Evolutionary conservation across 2,329 filamentous ascomycete species (phyloP).

Genomic region (Diaporthe vaccinii): DNA sequence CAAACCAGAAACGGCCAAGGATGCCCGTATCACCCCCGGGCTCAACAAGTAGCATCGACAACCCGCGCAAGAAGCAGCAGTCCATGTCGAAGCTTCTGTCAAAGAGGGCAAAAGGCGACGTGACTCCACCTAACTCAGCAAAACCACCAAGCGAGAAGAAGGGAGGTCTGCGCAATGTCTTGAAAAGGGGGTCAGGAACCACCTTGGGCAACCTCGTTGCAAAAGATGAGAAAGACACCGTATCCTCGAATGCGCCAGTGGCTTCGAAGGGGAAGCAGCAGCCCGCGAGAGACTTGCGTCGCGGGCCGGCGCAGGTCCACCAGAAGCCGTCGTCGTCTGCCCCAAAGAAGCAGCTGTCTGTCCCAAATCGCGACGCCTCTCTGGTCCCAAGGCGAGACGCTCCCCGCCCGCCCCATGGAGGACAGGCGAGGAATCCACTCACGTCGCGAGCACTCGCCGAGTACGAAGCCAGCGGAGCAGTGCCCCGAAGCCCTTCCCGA

Average conservation of each 20-base stretch:
- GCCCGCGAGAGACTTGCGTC: background rate
- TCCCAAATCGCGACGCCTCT: slow-evolving; percentile 51
- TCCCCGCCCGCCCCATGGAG: slow-evolving; percentile 53
- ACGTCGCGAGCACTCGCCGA: slow-evolving; percentile 55
- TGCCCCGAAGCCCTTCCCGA: slow-evolving; percentile 58
- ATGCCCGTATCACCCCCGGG: slow-evolving; percentile 49
- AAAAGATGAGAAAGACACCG: slow-evolving; percentile 50
- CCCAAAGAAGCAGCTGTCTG: slow-evolving; percentile 44
- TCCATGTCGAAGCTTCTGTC: slow-evolving; percentile 46
- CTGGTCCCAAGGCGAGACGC: slow-evolving; percentile 51
- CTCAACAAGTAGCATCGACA: slow-evolving; percentile 41
- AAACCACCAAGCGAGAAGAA: slow-evolving; percentile 58
- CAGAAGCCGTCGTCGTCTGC: slow-evolving; percentile 43
- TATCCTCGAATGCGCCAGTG: slow-evolving; percentile 33
- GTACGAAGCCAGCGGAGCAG: slow-evolving; percentile 44
- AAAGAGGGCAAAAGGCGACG: slow-evolving; percentile 49
- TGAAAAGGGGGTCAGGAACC: slow-evolving; percentile 64
- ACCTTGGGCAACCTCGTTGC: slow-evolving; percentile 63
- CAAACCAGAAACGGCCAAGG: slow-evolving; percentile 63
- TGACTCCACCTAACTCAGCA: slow-evolving; percentile 11
- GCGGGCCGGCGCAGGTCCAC: slow-evolving; percentile 36
- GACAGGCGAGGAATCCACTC: slow-evolving; percentile 52
- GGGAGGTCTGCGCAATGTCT: slow-evolving; percentile 61
- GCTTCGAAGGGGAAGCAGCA: slow-evolving; percentile 42
- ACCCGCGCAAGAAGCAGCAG: slow-evolving; percentile 43